Base-by-base conservation (phyloP, 2,329 filamentous ascomycete species). In the Calonectria crousiana region DNA sequence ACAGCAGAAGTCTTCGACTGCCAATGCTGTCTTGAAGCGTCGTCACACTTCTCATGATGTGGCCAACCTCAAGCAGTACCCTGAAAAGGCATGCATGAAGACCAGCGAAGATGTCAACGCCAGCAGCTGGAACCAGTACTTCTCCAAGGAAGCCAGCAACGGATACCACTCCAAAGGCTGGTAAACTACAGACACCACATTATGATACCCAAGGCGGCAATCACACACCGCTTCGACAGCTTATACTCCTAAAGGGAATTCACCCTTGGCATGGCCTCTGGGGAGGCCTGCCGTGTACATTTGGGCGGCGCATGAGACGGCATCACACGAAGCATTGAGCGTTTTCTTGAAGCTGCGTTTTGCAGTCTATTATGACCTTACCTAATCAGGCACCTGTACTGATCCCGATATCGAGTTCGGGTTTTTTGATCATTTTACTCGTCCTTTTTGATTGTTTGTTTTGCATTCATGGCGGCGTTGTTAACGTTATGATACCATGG, bases 1-100 rank as follows among this genome's bases (percentile, higher is more conserved):
- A 67, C 95, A 98, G 82, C 96, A 98, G 83, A 98, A 97, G 90
- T 95, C 95, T 73, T 94, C 94, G 41, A 96, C 95, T 10, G 95
- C 93, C 80, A 96, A 96, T 77, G 95, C 96, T 1, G 95, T 96
- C 69, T 89, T 98, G 72, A 97, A 98, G 88, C 92, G 96, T 76
- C 90, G 95, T 74, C 95, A 98, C 83, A 98, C 96, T 10, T 95
- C 96, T 3, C 94, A 96, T 78, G 96, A 98, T 82, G 92, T 98
- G 76, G 94, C 95, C 75, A 97, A 97, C 84, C 89, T 98, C 53
- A 94, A 93, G 86, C 92, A 97, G 84, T 95, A 94, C 81, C 94
- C 95, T 6, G 93, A 94, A 78, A 90, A 89, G 81, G 85, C 88
- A 3, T 91, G 88, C 84, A 91, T 90, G 85, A 88, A 90, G 85